Conservation (phyloP, 352 stramenopile species). For the Pythium rhizo-oryzae region DNA sequence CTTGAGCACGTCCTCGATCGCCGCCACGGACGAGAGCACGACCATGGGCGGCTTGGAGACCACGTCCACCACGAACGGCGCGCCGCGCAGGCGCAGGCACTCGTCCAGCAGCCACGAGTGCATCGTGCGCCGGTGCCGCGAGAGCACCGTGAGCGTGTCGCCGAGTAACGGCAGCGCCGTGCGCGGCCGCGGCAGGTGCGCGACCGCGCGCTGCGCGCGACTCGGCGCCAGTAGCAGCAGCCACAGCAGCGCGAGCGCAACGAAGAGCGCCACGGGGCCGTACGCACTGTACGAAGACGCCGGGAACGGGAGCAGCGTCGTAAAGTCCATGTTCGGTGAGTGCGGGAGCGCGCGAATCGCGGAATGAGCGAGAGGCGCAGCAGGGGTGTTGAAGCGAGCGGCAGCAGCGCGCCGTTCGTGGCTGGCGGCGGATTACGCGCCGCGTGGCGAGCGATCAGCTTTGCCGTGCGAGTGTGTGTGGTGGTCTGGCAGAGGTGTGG, state of each 20-base stretch:
- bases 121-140: slow-evolving; percentile 19
- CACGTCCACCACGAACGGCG: slow-evolving; percentile 45
- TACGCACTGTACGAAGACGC: not conserved
- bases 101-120: slow-evolving; percentile 32
- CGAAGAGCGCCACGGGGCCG: not conserved
- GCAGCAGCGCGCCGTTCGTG: not conserved
- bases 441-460: not conserved
- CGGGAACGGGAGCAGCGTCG: not conserved
- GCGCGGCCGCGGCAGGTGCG: not conserved
- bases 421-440: not conserved
- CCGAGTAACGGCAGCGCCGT: slow-evolving; percentile 16
- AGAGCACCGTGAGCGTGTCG: slow-evolving; percentile 14
- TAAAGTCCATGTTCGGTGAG: not conserved
- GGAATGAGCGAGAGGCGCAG: not conserved
- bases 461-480: no score
- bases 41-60: slow-evolving; percentile 38
- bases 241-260: slow-evolving; percentile 3
- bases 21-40: slow-evolving; percentile 39
- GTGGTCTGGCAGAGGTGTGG: no score
- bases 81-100: slow-evolving; percentile 21
- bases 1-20: slow-evolving; percentile 54
- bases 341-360: not conserved
- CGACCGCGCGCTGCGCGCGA: slow-evolving; percentile 2
- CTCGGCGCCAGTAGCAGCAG: slow-evolving; percentile 5
- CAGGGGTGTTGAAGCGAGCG: not conserved